Conservation (phyloP, 768 basidiomycete genomes). For the Lactarius hengduanensis region DNA sequence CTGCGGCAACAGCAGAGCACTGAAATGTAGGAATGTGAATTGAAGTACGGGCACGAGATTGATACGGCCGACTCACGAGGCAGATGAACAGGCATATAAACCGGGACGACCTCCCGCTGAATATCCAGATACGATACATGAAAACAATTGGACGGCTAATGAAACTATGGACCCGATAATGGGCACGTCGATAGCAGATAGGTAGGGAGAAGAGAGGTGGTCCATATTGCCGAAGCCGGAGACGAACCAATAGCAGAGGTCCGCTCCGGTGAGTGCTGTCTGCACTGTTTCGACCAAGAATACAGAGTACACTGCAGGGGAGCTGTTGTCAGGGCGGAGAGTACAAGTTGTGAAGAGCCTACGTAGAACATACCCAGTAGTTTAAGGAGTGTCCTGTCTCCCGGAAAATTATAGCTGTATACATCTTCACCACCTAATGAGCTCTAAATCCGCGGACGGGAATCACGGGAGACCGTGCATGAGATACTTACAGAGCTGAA, state of each 20-base stretch:
- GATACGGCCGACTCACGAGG: background rate
- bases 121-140: conserved; percentile 8
- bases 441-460: background rate
- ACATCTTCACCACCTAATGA: conserved; percentile 2
- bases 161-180: conserved; percentile 12
- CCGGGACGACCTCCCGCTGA: background rate
- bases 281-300: conserved; percentile 33
- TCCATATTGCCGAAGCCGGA: conserved; percentile 35
- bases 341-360: background rate
- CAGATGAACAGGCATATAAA: conserved; percentile 5
- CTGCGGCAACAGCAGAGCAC: background rate
- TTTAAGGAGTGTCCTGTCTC: conserved; percentile 7
- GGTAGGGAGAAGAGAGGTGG: conserved; percentile 26
- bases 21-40: background rate
- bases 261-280: conserved; percentile 31
- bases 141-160: conserved; percentile 11
- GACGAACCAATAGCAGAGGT: conserved; percentile 35
- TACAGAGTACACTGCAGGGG: conserved; percentile 32
- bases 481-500: conserved; percentile 35
- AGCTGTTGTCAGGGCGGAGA: background rate
- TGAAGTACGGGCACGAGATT: background rate
- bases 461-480: no score
- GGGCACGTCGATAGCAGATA: conserved; percentile 33
- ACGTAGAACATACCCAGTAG: conserved; percentile 8
- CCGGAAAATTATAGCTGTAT: conserved; percentile 21